Conservation (phyloP, 176 grass and related monocot genomes). For the Paspalum notatum region DNA sequence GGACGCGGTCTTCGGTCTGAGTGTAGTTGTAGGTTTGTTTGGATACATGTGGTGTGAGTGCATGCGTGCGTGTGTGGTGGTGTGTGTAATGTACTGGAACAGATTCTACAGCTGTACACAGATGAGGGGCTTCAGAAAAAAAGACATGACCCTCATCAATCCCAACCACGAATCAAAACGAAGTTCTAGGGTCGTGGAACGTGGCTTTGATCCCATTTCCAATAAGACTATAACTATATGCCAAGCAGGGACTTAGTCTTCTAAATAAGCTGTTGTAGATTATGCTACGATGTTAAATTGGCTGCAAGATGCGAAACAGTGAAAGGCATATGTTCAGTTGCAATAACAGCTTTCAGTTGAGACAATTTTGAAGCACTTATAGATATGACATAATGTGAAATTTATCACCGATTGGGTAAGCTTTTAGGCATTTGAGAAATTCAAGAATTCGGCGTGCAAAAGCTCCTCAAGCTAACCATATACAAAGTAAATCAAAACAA, state of each 20-base stretch:
- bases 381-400: background rate
- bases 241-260: background rate
- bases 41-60: too few relatives aligned
- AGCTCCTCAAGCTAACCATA: background rate
- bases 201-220: background rate
- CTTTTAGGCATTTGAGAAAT: background rate
- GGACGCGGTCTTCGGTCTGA: too few relatives aligned
- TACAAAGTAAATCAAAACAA: background rate
- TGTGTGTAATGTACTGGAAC: too few relatives aligned
- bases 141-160: background rate
- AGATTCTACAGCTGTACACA: too few relatives aligned
- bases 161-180: background rate
- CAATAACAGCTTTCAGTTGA: conserved; percentile 29
- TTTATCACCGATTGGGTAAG: background rate
- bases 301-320: background rate
- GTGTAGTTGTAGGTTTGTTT: too few relatives aligned
- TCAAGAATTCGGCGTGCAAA: background rate
- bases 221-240: background rate
- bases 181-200: background rate
- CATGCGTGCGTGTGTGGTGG: too few relatives aligned
- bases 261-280: conserved; percentile 4
- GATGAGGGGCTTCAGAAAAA: too few relatives aligned
- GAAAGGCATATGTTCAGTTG: background rate
- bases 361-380: conserved; percentile 4
- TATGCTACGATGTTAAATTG: background rate